Evolutionary conservation across 805 yeast genomes (phyloP), one percentile per base, ranked within the genome.

Genomic region (Lachancea waltii): DNA sequence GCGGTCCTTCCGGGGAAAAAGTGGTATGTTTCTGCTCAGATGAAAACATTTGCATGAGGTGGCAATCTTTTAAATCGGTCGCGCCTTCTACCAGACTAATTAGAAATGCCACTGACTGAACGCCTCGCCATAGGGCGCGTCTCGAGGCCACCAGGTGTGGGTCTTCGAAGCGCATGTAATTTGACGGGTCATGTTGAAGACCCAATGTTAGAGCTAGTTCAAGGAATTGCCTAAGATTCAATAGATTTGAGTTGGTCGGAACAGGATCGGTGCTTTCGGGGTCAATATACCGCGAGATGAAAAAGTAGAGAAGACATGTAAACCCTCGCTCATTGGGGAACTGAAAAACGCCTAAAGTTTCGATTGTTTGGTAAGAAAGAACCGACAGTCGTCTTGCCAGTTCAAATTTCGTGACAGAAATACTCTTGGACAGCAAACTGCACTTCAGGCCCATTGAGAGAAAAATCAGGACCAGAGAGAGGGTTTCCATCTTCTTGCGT

Each of bases 61-160:
- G 38, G 13, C 28, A 17, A n/a, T 42, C 32, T 17, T 27, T 14
- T 3, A 16, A 21, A 22, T 28, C 40, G 3, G 32, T 21, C 15
- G 27, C 35, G 11, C 48, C 53, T 20, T 38, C 45, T 6, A 22
- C 9, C 7, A 42, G 30, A 19, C 38, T 19, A 22, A 35, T 27
- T 28, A 35, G 38, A 11, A 46, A 36, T 11, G 32, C 41, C 5
- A 50, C 3, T 10, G 48, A 42, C 35, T 50, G 53, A 8, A 50
- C 14, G 19, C 52, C 48, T 1, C 45, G 34, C 55, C 55, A 50
- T 16, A 50, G 14, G 11, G 26, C 26, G 10, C 34, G 34, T 20
- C 34, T 8, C 6, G 14, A n/a, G 5, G 26, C 26, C 13, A 13
- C 23, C 5, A 19, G 8, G 8, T 14, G 23, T 7, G 25, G 25